Conservation (phyloP, 495 filamentous ascomycete species). For the Daldinia vernicosa region DNA sequence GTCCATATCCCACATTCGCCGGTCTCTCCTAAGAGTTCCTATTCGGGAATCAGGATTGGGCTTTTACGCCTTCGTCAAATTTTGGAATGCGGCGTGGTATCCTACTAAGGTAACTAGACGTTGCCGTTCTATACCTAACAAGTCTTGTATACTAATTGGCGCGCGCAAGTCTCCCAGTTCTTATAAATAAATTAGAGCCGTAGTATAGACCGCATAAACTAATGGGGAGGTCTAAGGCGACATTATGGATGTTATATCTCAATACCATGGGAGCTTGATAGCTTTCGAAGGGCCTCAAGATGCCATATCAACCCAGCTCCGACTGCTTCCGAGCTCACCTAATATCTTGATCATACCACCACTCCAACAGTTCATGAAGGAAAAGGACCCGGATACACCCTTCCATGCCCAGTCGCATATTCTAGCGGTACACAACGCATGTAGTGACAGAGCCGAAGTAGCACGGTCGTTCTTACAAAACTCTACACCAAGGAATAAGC, state of each 20-base stretch:
- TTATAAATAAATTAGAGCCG: background rate
- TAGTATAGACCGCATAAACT: slow-evolving; percentile 4
- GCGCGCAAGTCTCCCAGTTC: background rate
- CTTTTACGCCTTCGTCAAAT: background rate
- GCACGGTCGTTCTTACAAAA: slow-evolving; percentile 56
- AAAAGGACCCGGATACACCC: slow-evolving; percentile 23
- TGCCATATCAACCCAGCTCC: slow-evolving; percentile 59
- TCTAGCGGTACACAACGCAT: slow-evolving; percentile 53
- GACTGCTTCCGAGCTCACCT: slow-evolving; percentile 58
- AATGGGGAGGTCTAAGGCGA: background rate
- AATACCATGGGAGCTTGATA: slow-evolving; percentile 56
- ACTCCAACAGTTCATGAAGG: slow-evolving; percentile 49
- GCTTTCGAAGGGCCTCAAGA: slow-evolving; percentile 61
- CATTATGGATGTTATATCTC: slow-evolving; percentile 26
- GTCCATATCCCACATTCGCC: background rate
- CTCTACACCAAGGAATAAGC: slow-evolving; percentile 51
- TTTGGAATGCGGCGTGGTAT: background rate
- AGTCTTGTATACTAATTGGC: background rate
- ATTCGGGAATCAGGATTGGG: background rate
- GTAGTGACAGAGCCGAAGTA: slow-evolving; percentile 50
- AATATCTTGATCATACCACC: slow-evolving; percentile 60
- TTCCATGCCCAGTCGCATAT: slow-evolving; percentile 54
- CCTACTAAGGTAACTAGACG: background rate
- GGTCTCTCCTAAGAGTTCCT: background rate
- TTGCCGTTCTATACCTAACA: background rate